Conservation (phyloP, 2,329 filamentous ascomycete species). For the Pseudogymnoascus sp. region DNA sequence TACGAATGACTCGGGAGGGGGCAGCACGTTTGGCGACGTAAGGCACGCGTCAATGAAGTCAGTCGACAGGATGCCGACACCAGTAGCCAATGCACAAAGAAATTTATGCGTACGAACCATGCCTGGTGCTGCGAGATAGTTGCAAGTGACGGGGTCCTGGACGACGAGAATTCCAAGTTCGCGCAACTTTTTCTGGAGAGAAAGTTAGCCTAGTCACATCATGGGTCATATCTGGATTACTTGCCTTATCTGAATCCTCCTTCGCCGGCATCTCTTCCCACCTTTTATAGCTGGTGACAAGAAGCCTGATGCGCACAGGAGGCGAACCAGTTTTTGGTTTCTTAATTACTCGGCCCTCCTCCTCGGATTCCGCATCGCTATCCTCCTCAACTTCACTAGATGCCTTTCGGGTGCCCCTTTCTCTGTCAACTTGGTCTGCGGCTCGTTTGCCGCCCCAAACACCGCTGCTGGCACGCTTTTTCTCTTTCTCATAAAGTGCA, state of each 20-base stretch:
- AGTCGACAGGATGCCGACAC: slow-evolving; percentile 68
- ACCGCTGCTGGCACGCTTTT: slow-evolving; percentile 58
- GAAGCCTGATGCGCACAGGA: slow-evolving; percentile 64
- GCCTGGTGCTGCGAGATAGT: slow-evolving; percentile 79
- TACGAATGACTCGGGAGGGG: slow-evolving; percentile 56
- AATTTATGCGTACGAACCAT: slow-evolving; percentile 92
- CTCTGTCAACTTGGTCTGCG: slow-evolving; percentile 50
- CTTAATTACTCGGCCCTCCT: slow-evolving; percentile 49
- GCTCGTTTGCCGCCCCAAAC: slow-evolving; percentile 59
- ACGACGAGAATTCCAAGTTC: slow-evolving; percentile 76
- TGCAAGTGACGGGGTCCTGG: slow-evolving; percentile 66
- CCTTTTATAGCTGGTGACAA: slow-evolving; percentile 75
- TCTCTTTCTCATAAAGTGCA: slow-evolving; percentile 85
- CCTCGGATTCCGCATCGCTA: slow-evolving; percentile 42
- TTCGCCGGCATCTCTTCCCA: slow-evolving; percentile 70
- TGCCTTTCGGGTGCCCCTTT: slow-evolving; percentile 28
- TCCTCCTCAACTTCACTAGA: slow-evolving; percentile 36
- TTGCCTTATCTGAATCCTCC: slow-evolving; percentile 74
- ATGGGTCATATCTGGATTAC: slow-evolving; percentile 25
- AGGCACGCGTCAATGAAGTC: slow-evolving; percentile 74
- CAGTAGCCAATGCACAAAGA: slow-evolving; percentile 75
- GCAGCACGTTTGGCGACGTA: slow-evolving; percentile 53
- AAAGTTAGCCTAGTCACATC: slow-evolving; percentile 11
- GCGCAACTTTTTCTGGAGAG: slow-evolving; percentile 64
- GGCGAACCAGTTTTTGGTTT: slow-evolving; percentile 55